phyloP scores from a whole-genome alignment of 306 rosid genomes.

The Inga leiocalycina region DNA sequence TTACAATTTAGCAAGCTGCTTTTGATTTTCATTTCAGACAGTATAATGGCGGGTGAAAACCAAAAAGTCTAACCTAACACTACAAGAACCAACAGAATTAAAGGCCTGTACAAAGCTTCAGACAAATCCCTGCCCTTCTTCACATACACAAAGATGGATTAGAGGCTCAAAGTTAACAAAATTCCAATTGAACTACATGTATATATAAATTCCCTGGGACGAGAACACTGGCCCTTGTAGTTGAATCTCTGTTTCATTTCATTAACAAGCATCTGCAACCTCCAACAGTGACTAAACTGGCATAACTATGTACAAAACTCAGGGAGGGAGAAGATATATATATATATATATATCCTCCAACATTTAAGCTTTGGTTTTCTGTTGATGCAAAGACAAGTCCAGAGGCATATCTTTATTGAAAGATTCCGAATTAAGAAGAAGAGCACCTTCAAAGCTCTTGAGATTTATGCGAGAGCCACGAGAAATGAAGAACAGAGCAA shows the following conservation, averaged over 20 bases:
- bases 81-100: neutral
- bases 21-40: neutral
- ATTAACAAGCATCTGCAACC: neutral
- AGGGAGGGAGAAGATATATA: neutral
- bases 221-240: neutral
- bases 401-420: neutral
- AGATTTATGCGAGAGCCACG: conserved; percentile 51
- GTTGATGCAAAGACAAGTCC: neutral
- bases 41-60: neutral
- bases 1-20: neutral
- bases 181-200: conserved; percentile 3
- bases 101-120: neutral
- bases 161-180: neutral
- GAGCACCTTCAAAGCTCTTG: conserved; percentile 19
- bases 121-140: neutral
- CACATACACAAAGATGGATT: neutral
- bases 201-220: neutral
- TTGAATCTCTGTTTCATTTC: conserved; percentile 1
- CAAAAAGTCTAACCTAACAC: neutral
- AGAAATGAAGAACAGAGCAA: conserved; percentile 54
- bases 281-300: neutral
- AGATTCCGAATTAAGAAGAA: neutral
- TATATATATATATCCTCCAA: neutral
- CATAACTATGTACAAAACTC: conserved; percentile 1
- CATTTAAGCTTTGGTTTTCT: neutral